Evolutionary conservation across 768 basidiomycete species (phyloP).

Genomic region (Dendrothele bispora): DNA sequence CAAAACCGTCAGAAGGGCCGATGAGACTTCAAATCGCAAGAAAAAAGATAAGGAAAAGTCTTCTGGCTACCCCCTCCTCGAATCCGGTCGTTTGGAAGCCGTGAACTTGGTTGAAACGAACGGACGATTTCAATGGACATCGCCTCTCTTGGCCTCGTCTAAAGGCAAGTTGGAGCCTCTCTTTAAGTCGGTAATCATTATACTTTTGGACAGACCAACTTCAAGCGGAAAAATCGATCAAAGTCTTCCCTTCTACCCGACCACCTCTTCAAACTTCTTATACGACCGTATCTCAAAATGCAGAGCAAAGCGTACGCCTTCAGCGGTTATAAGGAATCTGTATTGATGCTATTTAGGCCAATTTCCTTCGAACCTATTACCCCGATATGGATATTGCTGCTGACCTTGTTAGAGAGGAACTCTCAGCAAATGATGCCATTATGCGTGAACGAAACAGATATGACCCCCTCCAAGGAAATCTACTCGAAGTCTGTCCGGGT

Average conservation of each 20-base stretch:
- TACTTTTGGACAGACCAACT: background rate
- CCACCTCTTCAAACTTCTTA: constrained; percentile 29
- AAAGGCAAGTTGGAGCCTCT: constrained; percentile 31
- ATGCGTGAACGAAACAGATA: constrained; percentile 38
- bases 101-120: constrained; percentile 49
- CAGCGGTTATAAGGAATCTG: background rate
- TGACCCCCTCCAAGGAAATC: constrained; percentile 58
- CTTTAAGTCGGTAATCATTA: constrained; percentile 10
- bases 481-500: constrained; percentile 39
- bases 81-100: constrained; percentile 56
- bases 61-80: constrained; percentile 50
- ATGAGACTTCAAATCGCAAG: constrained; percentile 11
- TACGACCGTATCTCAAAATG: constrained; percentile 43
- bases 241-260: constrained; percentile 62
- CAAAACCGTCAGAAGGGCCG: too few species aligned
- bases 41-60: constrained; percentile 32
- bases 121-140: constrained; percentile 53
- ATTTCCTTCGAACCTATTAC: constrained; percentile 67
- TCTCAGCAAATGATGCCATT: constrained; percentile 44
- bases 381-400: constrained; percentile 75
- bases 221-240: constrained; percentile 29
- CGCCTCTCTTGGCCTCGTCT: constrained; percentile 29
- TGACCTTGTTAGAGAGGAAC: constrained; percentile 61
- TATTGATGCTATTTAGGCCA: constrained; percentile 45
- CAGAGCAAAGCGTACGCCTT: constrained; percentile 64